Evolutionary conservation across 208 protist genomes (phyloP), one percentile per base, ranked within the genome.

Genomic region (Tritrichomonas musculus): DNA sequence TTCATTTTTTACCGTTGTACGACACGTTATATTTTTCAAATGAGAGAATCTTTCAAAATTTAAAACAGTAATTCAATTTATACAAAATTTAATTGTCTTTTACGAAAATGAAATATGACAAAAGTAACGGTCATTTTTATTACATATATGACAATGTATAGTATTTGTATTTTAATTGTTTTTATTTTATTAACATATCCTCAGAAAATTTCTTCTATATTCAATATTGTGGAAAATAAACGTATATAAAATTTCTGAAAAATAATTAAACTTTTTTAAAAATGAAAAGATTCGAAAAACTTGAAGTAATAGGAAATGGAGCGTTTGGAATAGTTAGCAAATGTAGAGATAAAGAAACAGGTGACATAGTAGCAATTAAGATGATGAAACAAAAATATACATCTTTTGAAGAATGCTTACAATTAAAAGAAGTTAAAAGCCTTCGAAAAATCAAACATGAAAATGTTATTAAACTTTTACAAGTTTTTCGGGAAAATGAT

Each of bases 371-470:
- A 3, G 98, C 98, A 33, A 98, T 99, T 60, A 99, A 99, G 94
- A 98, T 97, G 93, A 99, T 99, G 98, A 99, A 99, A 95, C 97
- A 97, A 94, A 98, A 98, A 95, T 99, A 97, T 94, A 98, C 97
- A 94, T 97, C 96, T 20, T 99, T 97, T 97, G 97, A 99, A 30
- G 98, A 99, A 94, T 99, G 98, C 95, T 94, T 98, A 47, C 96
- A 97, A 93, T 95, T 98, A 36, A 96, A 97, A 27, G 98, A 99
- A 93, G 97, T 99, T n/a, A 57, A 20, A 92, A 92, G n/a, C n/a
- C n/a, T n/a, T n/a, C n/a, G n/a, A n/a, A n/a, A n/a, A n/a, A n/a
- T n/a, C n/a, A n/a, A n/a, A 47, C 82, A 92, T 20, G 1, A 57
- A 66, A 92, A 92, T 47, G 55, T 92, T 20, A 36, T 41, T 33